Base-by-base conservation (phyloP, 2,329 filamentous ascomycete genomes). In the Daldinia sp. region DNA sequence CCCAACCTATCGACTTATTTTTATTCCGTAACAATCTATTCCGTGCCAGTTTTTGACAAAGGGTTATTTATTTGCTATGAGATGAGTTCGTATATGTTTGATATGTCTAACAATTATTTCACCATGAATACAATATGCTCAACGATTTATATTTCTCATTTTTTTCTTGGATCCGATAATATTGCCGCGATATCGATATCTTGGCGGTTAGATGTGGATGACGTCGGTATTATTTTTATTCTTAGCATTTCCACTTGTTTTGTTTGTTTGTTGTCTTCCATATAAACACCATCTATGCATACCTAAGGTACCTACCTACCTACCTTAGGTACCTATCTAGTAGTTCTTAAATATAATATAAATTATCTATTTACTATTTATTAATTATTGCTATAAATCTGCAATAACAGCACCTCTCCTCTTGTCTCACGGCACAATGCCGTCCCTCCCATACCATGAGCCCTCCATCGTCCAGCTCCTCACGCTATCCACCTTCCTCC, bases 391-490 rank as follows among this genome's bases (percentile, higher is more conserved):
- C 13, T 5, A n/a, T n/a, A n/a, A n/a, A n/a, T n/a, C n/a, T n/a
- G n/a, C n/a, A n/a, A n/a, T n/a, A n/a, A n/a, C n/a, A n/a, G n/a
- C n/a, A n/a, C 15, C 15, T 26, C 3, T 12, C 20, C 12, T 28
- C 28, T 9, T 42, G 6, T 15, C 6, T 13, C 15, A n/a, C 6
- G 53, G 35, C 39, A 57, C 26, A 10, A 66, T 66, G 59, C 15
- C 72, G 0, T 81, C 79, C 18, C 75, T 84, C 3, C 81, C 88
- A 0, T 93, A 92, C 74, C 84, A 90, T 63, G 90, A 92, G 72
- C 89, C 90, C 0, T 78, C 78, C 0, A 89, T 93, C 18, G 70
- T 80, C 7, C 85, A 83, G 0, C 85, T 93, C 51, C 82, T 93
- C 1, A 83, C 86, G 48, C 83, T 87, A 4, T 81, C 89, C 0